phyloP scores from a whole-genome alignment of 208 protist genomes.

The Herpetomonas muscarum region DNA sequence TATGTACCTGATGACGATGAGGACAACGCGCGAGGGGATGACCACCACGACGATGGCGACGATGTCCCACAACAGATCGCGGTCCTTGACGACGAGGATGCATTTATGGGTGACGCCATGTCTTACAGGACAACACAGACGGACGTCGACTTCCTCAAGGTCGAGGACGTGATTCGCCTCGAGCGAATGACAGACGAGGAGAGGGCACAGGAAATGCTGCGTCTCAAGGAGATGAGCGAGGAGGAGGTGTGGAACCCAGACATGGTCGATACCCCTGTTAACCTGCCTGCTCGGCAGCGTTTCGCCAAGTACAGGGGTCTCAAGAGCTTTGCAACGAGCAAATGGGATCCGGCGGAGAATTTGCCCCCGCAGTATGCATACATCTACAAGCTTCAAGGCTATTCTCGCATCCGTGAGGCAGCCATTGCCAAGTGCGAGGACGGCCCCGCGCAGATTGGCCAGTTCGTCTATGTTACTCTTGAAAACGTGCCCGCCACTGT shows the following conservation, averaged over 20 bases:
- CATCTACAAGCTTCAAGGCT: constrained; percentile 86
- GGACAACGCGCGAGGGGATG: background rate
- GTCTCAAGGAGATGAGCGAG: constrained; percentile 69
- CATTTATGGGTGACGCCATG: constrained; percentile 50
- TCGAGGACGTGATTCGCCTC: constrained; percentile 70
- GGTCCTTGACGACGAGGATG: constrained; percentile 44
- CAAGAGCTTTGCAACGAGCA: constrained; percentile 83
- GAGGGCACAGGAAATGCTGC: constrained; percentile 57
- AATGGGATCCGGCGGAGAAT: constrained; percentile 83
- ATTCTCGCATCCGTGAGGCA: constrained; percentile 67
- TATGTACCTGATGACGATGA: constrained; percentile 11
- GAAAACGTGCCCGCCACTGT: constrained; percentile 50
- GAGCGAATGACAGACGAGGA: constrained; percentile 87
- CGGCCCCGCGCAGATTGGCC: constrained; percentile 41
- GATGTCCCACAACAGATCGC: constrained; percentile 5
- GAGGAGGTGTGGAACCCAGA: constrained; percentile 83
- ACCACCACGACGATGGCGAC: constrained; percentile 3
- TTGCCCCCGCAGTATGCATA: constrained; percentile 81
- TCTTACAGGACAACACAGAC: constrained; percentile 75
- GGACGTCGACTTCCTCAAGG: constrained; percentile 81
- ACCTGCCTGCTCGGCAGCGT: constrained; percentile 78
- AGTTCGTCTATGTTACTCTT: constrained; percentile 66
- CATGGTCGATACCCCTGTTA: constrained; percentile 82
- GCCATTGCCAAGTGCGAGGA: constrained; percentile 57
- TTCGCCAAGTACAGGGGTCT: constrained; percentile 87